These are phyloP conservation scores for Psilocybe cubensis DNA, from an alignment of 768 basidiomycete genomes.

Conservation along the genomic window DNA sequence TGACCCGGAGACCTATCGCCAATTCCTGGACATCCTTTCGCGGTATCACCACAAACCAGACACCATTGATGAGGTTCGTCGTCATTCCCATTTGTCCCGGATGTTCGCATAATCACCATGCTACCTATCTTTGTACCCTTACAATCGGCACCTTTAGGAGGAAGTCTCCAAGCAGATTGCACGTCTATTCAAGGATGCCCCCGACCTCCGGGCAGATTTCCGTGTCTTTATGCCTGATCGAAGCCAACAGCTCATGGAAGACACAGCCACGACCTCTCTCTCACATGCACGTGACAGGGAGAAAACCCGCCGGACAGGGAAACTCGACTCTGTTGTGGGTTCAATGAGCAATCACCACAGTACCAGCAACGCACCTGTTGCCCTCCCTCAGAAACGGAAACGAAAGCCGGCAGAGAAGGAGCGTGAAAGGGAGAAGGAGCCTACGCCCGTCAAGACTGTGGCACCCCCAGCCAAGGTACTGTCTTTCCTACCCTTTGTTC, in stretches of 20 bases:
- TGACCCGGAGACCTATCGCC: conserved; percentile 84
- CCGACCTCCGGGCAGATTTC: conserved; percentile 75
- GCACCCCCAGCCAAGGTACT: conserved; percentile 43
- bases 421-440: conserved; percentile 42
- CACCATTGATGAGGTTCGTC: conserved; percentile 59
- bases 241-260: conserved; percentile 52
- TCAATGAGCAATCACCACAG: conserved; percentile 24
- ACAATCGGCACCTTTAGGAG: conserved; percentile 39
- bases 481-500: conserved; percentile 15
- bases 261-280: conserved; percentile 31
- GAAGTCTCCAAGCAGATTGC: conserved; percentile 74
- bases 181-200: conserved; percentile 72
- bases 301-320: conserved; percentile 49
- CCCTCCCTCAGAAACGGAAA: conserved; percentile 72
- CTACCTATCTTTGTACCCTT: conserved; percentile 5
- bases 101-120: background rate
- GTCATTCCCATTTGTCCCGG: background rate
- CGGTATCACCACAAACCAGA: conserved; percentile 64
- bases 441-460: conserved; percentile 29
- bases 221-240: conserved; percentile 74
- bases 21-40: conserved; percentile 77
- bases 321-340: conserved; percentile 10
- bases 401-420: conserved; percentile 60
- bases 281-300: conserved; percentile 40
- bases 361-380: no score